Percentiles rank a stretch among this genome's conserved stretches.
Conservation (phyloP, 192 early-diverging fungal species). For the Backusella australiensis region DNA sequence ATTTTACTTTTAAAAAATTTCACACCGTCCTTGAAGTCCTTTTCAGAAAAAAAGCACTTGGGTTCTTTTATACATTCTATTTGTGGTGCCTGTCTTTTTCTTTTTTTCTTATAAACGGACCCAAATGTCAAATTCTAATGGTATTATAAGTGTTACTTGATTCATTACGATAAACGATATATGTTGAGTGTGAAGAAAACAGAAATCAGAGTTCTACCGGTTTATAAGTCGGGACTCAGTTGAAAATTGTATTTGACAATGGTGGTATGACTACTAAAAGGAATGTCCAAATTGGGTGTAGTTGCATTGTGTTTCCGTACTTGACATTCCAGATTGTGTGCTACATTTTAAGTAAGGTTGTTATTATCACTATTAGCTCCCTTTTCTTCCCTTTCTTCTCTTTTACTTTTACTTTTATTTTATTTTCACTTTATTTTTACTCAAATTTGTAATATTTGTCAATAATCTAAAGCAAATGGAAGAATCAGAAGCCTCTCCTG, state of each 20-base stretch:
- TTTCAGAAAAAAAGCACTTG: not conserved
- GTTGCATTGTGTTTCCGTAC: not conserved
- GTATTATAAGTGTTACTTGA: not conserved
- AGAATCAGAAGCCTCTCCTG: not conserved
- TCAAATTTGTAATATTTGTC: not conserved
- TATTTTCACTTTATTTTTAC: not conserved
- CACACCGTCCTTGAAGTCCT: not conserved
- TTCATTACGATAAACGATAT: not conserved
- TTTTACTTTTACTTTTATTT: not conserved
- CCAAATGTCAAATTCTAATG: not conserved
- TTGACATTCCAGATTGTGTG: not conserved
- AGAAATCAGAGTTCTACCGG: not conserved
- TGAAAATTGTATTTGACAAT: not conserved
- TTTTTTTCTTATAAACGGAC: no score
- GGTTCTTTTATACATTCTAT: not conserved
- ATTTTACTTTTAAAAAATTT: not conserved
- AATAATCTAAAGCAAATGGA: not conserved
- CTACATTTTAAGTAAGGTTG: not conserved
- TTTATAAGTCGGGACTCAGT: not conserved
- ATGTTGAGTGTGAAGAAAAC: not conserved
- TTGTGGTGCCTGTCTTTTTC: not conserved
- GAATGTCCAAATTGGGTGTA: slow-evolving; percentile 5
- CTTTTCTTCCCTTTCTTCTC: not conserved
- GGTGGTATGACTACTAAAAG: not conserved
- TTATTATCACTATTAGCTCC: not conserved